phyloP scores from a whole-genome alignment of 768 basidiomycete species.

The Psilocybe sp. region DNA sequence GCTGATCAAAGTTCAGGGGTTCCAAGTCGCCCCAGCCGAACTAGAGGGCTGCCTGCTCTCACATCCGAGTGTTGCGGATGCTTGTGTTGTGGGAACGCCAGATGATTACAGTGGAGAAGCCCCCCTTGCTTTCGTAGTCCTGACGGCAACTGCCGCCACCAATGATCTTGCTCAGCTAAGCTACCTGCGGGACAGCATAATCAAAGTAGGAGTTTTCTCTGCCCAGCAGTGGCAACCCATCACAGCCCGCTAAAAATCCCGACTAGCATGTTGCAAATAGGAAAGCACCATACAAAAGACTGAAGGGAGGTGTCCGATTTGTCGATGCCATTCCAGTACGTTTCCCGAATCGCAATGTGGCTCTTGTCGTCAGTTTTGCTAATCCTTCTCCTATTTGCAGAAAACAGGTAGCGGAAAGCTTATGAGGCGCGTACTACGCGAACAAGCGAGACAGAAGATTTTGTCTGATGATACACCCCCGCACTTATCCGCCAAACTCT shows the following conservation, averaged over 20 bases:
- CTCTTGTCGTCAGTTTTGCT: background rate
- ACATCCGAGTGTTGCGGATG: slow-evolving; percentile 56
- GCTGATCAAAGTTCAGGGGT: slow-evolving; percentile 64
- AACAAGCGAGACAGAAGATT: slow-evolving; percentile 15
- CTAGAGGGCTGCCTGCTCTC: slow-evolving; percentile 47
- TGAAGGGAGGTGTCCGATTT: slow-evolving; percentile 39
- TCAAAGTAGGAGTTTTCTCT: slow-evolving; percentile 30
- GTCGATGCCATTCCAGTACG: slow-evolving; percentile 32
- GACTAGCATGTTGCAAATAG: slow-evolving; percentile 45
- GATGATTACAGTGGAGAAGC: slow-evolving; percentile 65
- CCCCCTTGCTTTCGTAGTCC: slow-evolving; percentile 61
- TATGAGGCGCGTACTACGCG: slow-evolving; percentile 40
- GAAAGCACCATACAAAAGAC: slow-evolving; percentile 49
- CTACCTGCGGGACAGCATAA: slow-evolving; percentile 36
- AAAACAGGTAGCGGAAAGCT: slow-evolving; percentile 60
- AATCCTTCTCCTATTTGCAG: slow-evolving; percentile 12
- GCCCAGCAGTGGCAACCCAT: background rate
- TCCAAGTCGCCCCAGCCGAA: slow-evolving; percentile 54
- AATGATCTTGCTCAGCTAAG: slow-evolving; percentile 22
- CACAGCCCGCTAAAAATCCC: background rate
- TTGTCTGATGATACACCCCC: background rate
- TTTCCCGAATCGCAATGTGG: background rate
- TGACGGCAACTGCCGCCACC: slow-evolving; percentile 34
- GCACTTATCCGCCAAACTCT: slow-evolving; percentile 1
- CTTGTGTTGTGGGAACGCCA: slow-evolving; percentile 58